These are phyloP conservation scores for Eutrema yunnanense DNA, from an alignment of 345 rosid genomes.

Conservation along the genomic window DNA sequence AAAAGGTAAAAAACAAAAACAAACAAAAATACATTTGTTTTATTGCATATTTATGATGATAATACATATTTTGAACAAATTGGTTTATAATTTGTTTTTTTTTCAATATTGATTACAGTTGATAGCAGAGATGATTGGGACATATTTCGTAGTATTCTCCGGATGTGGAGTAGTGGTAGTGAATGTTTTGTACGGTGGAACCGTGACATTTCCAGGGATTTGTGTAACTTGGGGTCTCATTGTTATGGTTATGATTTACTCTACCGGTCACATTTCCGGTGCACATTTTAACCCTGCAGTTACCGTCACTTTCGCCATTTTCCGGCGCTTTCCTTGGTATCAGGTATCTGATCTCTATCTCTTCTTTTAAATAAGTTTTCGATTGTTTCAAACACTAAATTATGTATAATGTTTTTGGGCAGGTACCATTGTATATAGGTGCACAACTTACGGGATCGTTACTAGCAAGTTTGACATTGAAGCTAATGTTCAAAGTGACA, in stretches of 20 bases:
- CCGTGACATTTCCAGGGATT: slow-evolving; percentile 56
- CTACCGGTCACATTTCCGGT: slow-evolving; percentile 70
- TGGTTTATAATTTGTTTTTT: no score
- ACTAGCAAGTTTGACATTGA: slow-evolving; percentile 47
- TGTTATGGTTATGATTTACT: slow-evolving; percentile 63
- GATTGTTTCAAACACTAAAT: not conserved
- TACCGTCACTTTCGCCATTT: slow-evolving; percentile 51
- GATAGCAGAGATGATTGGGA: slow-evolving; percentile 60
- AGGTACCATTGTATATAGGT: slow-evolving; percentile 49
- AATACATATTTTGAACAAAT: not conserved
- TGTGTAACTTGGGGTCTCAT: slow-evolving; percentile 63
- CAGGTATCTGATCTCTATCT: slow-evolving; percentile 25
- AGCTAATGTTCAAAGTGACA: slow-evolving; percentile 34
- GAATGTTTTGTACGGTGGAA: slow-evolving; percentile 44
- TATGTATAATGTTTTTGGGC: slow-evolving; percentile 15
- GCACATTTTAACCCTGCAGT: slow-evolving; percentile 79
- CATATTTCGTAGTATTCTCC: slow-evolving; percentile 57
- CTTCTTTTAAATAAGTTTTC: not conserved
- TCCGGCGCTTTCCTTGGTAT: slow-evolving; percentile 39
- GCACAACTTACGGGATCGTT: slow-evolving; percentile 51
- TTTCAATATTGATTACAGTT: slow-evolving; percentile 24
- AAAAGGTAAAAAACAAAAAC: not conserved
- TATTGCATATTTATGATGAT: slow-evolving; percentile 10
- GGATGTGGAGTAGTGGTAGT: slow-evolving; percentile 67
- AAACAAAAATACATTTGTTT: no score